These are phyloP conservation scores for Primulina huaijiensis DNA, from an alignment of 257 asterid genomes.

Conservation along the genomic window DNA sequence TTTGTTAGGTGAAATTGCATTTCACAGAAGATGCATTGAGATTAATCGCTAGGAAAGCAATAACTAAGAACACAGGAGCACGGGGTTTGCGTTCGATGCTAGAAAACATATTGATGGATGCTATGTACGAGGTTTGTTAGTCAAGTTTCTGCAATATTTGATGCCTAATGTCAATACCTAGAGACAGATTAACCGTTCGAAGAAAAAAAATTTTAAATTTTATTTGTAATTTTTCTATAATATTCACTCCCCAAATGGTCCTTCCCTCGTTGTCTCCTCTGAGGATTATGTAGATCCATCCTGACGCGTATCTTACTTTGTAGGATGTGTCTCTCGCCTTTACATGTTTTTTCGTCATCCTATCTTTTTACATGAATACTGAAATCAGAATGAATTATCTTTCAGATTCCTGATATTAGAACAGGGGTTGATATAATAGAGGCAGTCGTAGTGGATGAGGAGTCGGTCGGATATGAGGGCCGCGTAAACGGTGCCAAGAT, in stretches of 20 bases:
- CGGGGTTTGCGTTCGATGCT: constrained; percentile 88
- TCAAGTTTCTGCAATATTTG: background rate
- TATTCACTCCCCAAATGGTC: background rate
- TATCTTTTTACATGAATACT: background rate
- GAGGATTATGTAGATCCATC: background rate
- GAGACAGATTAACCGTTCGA: background rate
- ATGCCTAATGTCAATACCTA: background rate
- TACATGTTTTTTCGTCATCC: background rate
- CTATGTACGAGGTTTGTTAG: constrained; percentile 88
- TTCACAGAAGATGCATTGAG: constrained; percentile 84
- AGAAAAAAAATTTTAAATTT: background rate
- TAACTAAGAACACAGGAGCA: constrained; percentile 92
- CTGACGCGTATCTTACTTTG: background rate
- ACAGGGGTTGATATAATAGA: constrained; percentile 82
- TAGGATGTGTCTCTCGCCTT: background rate
- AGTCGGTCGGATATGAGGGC: constrained; percentile 53
- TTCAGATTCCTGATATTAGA: constrained; percentile 91
- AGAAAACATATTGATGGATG: constrained; percentile 90
- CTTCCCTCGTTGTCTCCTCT: background rate
- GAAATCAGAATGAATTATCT: background rate
- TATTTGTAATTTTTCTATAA: background rate
- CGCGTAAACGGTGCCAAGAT: constrained; percentile 73
- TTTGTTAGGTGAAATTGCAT: constrained; percentile 82
- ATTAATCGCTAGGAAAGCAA: constrained; percentile 80
- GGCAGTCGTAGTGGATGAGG: constrained; percentile 78